phyloP scores from a whole-genome alignment of 305 asterid genomes.

The Solanum aculeatissimum region DNA sequence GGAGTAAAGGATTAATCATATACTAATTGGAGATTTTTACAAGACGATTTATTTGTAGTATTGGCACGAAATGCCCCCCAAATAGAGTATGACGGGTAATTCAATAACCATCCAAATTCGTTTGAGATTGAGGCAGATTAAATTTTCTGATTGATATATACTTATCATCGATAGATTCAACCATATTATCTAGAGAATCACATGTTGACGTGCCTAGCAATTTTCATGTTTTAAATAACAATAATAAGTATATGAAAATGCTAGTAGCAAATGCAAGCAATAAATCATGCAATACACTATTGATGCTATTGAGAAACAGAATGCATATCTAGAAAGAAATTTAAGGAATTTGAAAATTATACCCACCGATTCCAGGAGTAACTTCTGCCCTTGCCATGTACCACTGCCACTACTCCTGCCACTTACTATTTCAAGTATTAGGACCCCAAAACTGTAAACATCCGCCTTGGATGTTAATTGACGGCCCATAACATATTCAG shows the following conservation, averaged over 20 bases:
- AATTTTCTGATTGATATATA: not conserved
- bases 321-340: not conserved
- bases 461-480: constrained; percentile 84
- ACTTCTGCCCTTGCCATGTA: constrained; percentile 48
- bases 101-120: not conserved
- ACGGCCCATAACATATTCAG: constrained; percentile 88
- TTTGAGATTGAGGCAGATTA: not conserved
- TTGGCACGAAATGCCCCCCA: not conserved
- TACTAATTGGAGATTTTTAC: not conserved
- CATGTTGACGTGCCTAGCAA: not conserved
- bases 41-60: not conserved
- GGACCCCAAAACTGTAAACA: constrained; percentile 75
- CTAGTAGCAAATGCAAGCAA: not conserved
- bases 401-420: constrained; percentile 57
- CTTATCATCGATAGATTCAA: not conserved
- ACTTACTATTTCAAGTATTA: constrained; percentile 66
- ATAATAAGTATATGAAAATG: not conserved
- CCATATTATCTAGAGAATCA: not conserved
- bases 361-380: constrained; percentile 76
- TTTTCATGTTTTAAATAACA: not conserved
- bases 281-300: not conserved
- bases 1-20: not conserved
- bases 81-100: not conserved
- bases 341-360: not conserved
- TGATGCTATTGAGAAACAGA: not conserved